Conservation (phyloP, 148 eudicot species). For the Camellia japonica region DNA sequence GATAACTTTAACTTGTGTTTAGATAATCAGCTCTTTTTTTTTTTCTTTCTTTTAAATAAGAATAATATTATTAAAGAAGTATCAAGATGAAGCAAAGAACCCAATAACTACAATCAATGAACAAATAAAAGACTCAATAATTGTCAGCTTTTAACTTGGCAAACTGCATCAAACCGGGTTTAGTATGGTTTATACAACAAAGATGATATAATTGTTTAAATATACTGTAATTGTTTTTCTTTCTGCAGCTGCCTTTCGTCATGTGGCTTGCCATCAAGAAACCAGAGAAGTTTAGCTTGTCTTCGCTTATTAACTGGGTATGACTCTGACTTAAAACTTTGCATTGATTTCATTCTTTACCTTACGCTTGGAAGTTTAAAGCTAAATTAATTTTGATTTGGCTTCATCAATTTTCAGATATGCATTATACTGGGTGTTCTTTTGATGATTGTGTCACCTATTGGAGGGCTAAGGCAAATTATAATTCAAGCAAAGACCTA, state of each 20-base stretch:
- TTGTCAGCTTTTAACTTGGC: too few species aligned
- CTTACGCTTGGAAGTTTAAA: neutral
- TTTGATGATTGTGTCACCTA: slow-evolving; percentile 31
- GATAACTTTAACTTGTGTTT: too few species aligned
- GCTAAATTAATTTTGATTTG: neutral
- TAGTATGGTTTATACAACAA: too few species aligned
- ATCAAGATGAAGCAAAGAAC: too few species aligned
- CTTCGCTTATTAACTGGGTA: slow-evolving; percentile 31
- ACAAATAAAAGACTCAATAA: too few species aligned
- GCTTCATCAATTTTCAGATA: slow-evolving; percentile 6
- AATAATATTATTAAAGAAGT: too few species aligned
- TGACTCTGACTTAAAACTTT: neutral
- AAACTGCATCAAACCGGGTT: too few species aligned
- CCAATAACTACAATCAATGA: too few species aligned
- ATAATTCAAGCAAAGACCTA: slow-evolving; percentile 23
- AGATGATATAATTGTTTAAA: too few species aligned
- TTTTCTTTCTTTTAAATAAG: too few species aligned
- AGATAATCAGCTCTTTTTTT: too few species aligned
- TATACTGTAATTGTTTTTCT: neutral
- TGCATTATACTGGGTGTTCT: slow-evolving; percentile 25
- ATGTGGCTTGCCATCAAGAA: slow-evolving; percentile 48
- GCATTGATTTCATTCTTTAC: neutral
- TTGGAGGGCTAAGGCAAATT: slow-evolving; percentile 28
- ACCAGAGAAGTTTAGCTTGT: slow-evolving; percentile 30
- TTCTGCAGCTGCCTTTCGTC: slow-evolving; percentile 41